Evolutionary conservation across 768 basidiomycete species (phyloP).

Genomic region (Suillus luteus): DNA sequence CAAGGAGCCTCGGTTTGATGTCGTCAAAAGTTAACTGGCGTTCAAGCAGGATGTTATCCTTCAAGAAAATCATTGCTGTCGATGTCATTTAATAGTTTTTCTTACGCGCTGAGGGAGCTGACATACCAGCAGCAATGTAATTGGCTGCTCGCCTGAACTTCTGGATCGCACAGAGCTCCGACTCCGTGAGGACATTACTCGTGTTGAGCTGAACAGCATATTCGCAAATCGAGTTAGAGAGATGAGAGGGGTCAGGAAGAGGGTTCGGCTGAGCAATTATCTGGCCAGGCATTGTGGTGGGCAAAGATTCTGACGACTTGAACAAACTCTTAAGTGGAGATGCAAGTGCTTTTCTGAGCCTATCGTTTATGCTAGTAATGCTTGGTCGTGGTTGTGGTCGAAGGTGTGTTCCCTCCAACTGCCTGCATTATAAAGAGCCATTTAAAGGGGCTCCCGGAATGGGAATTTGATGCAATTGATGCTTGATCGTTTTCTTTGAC

Average conservation of each 20-base stretch:
- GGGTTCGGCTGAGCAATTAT: conserved; percentile 62
- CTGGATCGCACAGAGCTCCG: conserved; percentile 54
- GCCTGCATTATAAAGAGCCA: background rate
- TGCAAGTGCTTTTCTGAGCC: background rate
- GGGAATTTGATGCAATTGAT: background rate
- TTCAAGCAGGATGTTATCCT: conserved; percentile 68
- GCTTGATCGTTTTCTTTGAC: background rate
- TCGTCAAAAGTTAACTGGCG: conserved; percentile 59
- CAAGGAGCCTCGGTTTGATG: conserved; percentile 80
- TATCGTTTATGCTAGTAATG: background rate
- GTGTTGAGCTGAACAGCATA: conserved; percentile 50
- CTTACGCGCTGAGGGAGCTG: conserved; percentile 1
- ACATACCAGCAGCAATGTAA: conserved; percentile 69
- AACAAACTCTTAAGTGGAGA: background rate
- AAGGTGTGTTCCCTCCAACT: background rate
- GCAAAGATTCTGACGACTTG: background rate
- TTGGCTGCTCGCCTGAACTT: conserved; percentile 63
- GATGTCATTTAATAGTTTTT: conserved; percentile 10
- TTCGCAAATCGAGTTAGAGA: conserved; percentile 59
- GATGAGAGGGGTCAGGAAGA: conserved; percentile 65
- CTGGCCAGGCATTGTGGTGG: conserved; percentile 56
- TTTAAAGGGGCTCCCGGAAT: background rate
- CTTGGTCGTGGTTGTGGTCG: background rate
- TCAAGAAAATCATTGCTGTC: conserved; percentile 84
- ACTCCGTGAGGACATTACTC: conserved; percentile 45